A percentile compares a stretch with the other conserved stretches of the same genome.
phyloP scores from a whole-genome alignment of 345 rosid genomes.

The Brassica nigra region DNA sequence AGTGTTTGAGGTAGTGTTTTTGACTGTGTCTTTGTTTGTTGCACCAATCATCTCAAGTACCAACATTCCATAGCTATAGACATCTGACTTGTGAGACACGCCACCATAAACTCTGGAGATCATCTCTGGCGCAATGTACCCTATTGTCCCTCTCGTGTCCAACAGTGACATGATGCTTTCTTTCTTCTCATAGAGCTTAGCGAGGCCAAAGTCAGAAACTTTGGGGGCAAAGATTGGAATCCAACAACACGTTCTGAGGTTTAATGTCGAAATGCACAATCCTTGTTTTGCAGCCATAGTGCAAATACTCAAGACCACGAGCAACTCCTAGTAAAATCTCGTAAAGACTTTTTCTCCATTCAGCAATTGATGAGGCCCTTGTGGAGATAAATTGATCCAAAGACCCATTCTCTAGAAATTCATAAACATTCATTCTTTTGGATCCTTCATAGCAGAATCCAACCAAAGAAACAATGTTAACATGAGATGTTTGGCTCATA shows the following conservation, averaged over 20 bases:
- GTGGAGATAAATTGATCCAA: not conserved
- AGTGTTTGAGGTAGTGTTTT: not conserved
- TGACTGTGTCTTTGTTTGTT: not conserved
- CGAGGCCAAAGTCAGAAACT: slow-evolving; percentile 57
- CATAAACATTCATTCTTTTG: not conserved
- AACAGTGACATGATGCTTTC: slow-evolving; percentile 43
- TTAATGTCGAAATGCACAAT: not conserved
- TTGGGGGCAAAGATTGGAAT: slow-evolving; percentile 13
- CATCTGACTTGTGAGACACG: slow-evolving; percentile 49
- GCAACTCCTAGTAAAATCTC: not conserved
- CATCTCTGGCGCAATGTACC: slow-evolving; percentile 56
- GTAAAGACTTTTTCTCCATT: not conserved
- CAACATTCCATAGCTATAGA: slow-evolving; percentile 55
- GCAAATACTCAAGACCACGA: not conserved
- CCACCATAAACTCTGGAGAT: slow-evolving; percentile 39
- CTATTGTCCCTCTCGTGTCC: slow-evolving; percentile 46
- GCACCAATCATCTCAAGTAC: slow-evolving; percentile 42
- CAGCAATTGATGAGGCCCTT: no score
- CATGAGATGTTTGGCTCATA: not conserved
- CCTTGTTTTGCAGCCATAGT: not conserved
- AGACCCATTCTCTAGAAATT: not conserved
- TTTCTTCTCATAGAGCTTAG: slow-evolving; percentile 43
- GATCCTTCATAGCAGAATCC: slow-evolving; percentile 2
- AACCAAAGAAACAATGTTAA: not conserved
- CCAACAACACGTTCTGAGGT: not conserved